Base-by-base conservation (phyloP, 2,329 filamentous ascomycete species). In the Claviceps digitariae region DNA sequence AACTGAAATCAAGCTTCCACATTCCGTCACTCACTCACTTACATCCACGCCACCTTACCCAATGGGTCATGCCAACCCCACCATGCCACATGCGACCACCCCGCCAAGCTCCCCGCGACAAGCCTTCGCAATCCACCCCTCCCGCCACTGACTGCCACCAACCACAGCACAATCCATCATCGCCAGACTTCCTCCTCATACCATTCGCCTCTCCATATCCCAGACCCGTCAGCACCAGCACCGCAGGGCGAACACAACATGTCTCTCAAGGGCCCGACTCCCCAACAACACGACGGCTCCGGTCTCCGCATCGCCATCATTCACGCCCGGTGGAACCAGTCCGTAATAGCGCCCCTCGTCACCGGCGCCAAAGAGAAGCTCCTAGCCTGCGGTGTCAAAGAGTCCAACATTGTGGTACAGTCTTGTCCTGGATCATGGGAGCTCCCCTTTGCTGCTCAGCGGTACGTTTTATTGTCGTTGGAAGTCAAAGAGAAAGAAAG, bases 371-470 rank as follows among this genome's bases (percentile, higher is more conserved):
- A 85, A 70, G 84, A 84, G 62, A 84, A 84, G 65, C 82, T 98
- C 53, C 73, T 84, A 36, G 79, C 79, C 45, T 82, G 84, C 52
- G 93, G 93, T 53, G 91, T 98, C 54, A 83, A 83, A 67, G 83
- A 90, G 64, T 82, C 86, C 63, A 95, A 96, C 69, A 94, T 98
- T 64, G 81, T 90, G 52, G 73, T 90, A 41, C 86, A 96, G 72
- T 87, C 84, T 50, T 93, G 97, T 36, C 93, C 93, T 0, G 93
- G 93, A 52, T 87, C 87, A 58, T 98, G 94, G 79, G 93, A 98
- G 72, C 78, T 98, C 45, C 93, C 93, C 51, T 87, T 91, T 64
- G 89, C 90, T 44, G 87, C 90, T 34, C 88, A 95, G 71, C 81
- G 86, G 84, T 91, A 73, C 3, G 54, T 43, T 23, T 48, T 31